A percentile compares a stretch with the other conserved stretches of the same genome.
These are phyloP conservation scores for Mycena vitilis DNA, from an alignment of 768 basidiomycete genomes.

Conservation along the genomic window DNA sequence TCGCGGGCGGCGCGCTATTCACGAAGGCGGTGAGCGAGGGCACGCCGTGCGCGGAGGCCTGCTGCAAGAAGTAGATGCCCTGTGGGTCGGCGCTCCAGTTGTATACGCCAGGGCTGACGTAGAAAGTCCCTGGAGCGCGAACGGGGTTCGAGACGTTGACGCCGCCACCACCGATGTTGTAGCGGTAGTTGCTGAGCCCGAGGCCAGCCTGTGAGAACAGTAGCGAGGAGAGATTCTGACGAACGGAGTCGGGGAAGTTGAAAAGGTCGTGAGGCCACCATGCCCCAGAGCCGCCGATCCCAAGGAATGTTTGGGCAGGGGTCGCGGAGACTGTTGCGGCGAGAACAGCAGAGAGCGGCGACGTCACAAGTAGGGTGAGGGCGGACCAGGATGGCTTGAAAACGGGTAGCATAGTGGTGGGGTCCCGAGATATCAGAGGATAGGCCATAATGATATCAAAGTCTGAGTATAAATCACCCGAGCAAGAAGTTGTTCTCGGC, in stretches of 20 bases:
- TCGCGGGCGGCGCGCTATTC: conserved; percentile 54
- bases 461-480: not conserved
- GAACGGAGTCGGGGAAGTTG: conserved; percentile 51
- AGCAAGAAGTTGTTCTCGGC: not conserved
- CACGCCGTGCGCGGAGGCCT: conserved; percentile 51
- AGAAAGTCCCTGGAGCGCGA: conserved; percentile 52
- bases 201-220: conserved; percentile 54
- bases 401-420: not conserved
- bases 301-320: conserved; percentile 50
- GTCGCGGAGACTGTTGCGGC: conserved; percentile 45
- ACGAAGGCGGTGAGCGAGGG: conserved; percentile 54
- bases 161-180: conserved; percentile 57
- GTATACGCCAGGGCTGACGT: conserved; percentile 52
- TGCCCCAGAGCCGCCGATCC: conserved; percentile 58
- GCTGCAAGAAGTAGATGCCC: conserved; percentile 52
- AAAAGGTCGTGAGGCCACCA: conserved; percentile 61
- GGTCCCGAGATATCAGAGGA: not conserved
- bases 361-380: not conserved
- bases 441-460: not conserved
- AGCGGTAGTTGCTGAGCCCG: conserved; percentile 56
- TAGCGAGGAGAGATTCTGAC: conserved; percentile 53
- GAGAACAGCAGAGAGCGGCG: not conserved
- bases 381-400: not conserved
- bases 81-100: conserved; percentile 53
- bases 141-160: conserved; percentile 54